These are phyloP conservation scores for Colletotrichum chlorophyti DNA, from an alignment of 2,329 filamentous ascomycete genomes.

Conservation along the genomic window DNA sequence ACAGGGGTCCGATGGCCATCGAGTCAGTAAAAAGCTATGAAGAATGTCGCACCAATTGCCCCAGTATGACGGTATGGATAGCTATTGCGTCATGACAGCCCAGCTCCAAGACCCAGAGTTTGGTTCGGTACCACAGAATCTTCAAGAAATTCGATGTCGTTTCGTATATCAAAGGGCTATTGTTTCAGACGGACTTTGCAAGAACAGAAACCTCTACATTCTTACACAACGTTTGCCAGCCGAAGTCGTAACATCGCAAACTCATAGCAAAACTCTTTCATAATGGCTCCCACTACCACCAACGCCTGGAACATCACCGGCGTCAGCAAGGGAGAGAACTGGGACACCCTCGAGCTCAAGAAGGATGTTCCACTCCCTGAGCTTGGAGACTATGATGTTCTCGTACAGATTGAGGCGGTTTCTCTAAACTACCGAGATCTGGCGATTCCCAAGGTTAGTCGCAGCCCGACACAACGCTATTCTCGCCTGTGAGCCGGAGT, in stretches of 20 bases:
- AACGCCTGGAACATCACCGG: slow-evolving; percentile 61
- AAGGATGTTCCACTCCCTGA: slow-evolving; percentile 62
- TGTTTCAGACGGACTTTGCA: neutral
- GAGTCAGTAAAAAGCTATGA: slow-evolving; percentile 1
- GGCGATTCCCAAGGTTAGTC: slow-evolving; percentile 49
- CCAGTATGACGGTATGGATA: slow-evolving; percentile 11
- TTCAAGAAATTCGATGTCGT: neutral
- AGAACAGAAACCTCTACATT: neutral
- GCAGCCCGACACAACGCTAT: neutral
- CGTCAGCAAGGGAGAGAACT: slow-evolving; percentile 49
- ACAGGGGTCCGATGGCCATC: neutral
- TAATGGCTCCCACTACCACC: slow-evolving; percentile 45
- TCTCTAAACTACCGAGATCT: slow-evolving; percentile 64
- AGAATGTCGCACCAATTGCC: slow-evolving; percentile 5
- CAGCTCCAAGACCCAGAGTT: neutral
- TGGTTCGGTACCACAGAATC: neutral
- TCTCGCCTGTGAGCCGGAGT: too few relatives aligned
- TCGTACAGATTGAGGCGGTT: slow-evolving; percentile 67
- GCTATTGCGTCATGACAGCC: slow-evolving; percentile 23
- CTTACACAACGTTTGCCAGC: too few relatives aligned
- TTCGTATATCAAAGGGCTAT: neutral
- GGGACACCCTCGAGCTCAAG: slow-evolving; percentile 65
- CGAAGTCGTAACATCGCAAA: neutral
- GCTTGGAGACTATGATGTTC: slow-evolving; percentile 73
- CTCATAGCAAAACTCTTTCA: too few relatives aligned